Evolutionary conservation across 495 filamentous ascomycete genomes (phyloP).

Genomic region (Penicillium manginii): DNA sequence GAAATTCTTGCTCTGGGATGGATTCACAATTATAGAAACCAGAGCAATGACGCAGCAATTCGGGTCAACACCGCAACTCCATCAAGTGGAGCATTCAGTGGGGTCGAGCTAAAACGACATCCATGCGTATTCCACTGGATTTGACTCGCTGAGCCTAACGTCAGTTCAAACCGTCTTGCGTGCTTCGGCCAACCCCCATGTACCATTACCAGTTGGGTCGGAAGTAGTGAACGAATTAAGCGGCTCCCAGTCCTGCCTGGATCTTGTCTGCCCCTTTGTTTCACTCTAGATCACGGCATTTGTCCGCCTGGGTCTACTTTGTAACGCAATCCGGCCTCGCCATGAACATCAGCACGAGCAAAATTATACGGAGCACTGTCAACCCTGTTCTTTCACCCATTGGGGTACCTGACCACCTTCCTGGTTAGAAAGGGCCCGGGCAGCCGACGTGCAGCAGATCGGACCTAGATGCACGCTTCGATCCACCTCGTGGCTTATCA

Average conservation of each 20-base stretch:
- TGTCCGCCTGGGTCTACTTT: conserved; percentile 1
- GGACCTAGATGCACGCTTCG: not conserved
- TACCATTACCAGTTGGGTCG: not conserved
- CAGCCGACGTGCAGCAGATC: conserved; percentile 5
- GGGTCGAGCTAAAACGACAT: conserved; percentile 3
- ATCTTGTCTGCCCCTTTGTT: not conserved
- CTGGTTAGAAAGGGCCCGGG: not conserved
- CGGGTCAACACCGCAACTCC: not conserved
- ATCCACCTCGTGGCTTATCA: conserved; percentile 1
- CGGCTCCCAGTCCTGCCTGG: not conserved
- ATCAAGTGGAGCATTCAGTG: conserved; percentile 4
- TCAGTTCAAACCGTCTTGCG: conserved; percentile 30
- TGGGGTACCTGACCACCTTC: conserved; percentile 2
- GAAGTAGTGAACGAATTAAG: not conserved
- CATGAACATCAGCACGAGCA: conserved; percentile 1
- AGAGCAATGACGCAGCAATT: not conserved
- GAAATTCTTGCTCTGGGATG: too few relatives aligned
- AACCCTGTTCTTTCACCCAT: not conserved
- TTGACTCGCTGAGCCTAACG: conserved; percentile 23
- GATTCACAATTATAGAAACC: not conserved
- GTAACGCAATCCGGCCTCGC: conserved; percentile 9
- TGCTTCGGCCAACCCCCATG: conserved; percentile 19
- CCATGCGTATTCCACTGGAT: not conserved
- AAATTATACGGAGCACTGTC: too few relatives aligned
- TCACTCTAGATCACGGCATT: conserved; percentile 3